A percentile compares a stretch with the other conserved stretches of the same genome.
phyloP scores from a whole-genome alignment of 441 rosid genomes.

The Flueggea neowawraea region DNA sequence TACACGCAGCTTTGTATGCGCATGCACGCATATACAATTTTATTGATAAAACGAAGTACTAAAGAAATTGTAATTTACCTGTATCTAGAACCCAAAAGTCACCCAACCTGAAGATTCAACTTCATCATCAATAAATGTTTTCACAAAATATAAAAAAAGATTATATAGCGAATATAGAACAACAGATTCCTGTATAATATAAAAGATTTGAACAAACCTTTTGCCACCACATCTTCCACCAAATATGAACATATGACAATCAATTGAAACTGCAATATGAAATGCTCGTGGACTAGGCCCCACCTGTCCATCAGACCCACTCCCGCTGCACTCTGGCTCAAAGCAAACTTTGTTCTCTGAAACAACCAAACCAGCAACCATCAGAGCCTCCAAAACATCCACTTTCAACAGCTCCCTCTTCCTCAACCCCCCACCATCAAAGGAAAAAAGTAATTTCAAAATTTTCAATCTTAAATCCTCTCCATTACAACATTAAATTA shows the following conservation, averaged over 20 bases:
- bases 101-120: slow-evolving; percentile 64
- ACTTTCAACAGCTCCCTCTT: no score
- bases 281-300: slow-evolving; percentile 93
- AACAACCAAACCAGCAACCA: slow-evolving; percentile 7
- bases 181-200: no score
- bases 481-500: no score
- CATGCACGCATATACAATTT: no score
- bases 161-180: not conserved
- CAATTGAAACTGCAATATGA: slow-evolving; percentile 92
- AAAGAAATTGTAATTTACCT: slow-evolving; percentile 39
- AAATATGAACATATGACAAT: slow-evolving; percentile 94
- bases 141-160: slow-evolving; percentile 5
- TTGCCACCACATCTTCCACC: slow-evolving; percentile 81
- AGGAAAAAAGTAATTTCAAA: no score
- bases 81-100: slow-evolving; percentile 99
- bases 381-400: no score
- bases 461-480: no score
- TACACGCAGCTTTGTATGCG: not conserved
- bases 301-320: slow-evolving; percentile 80
- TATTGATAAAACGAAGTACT: not conserved
- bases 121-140: slow-evolving; percentile 10
- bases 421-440: no score
- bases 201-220: slow-evolving; percentile 41
- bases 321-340: slow-evolving; percentile 89
- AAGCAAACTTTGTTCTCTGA: slow-evolving; percentile 88